Evolutionary conservation across 1,139 yeast species (phyloP).

Genomic region (Yamadazyma aaseri): DNA sequence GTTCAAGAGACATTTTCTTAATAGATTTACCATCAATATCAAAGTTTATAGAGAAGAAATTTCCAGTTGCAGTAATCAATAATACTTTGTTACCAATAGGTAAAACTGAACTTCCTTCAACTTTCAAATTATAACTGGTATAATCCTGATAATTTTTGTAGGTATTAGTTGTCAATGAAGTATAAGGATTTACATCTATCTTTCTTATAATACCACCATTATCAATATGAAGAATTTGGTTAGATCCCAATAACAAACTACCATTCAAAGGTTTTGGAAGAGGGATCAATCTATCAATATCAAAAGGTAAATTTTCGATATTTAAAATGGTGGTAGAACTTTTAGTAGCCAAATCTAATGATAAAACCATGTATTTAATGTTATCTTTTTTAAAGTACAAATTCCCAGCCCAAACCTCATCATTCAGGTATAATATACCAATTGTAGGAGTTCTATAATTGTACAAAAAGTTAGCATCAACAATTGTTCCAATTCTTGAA

Average conservation of each 20-base stretch:
- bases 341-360: slow-evolving; percentile 62
- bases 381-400: slow-evolving; percentile 63
- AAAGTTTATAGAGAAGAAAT: slow-evolving; percentile 50
- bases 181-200: slow-evolving; percentile 61
- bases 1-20: slow-evolving; percentile 34
- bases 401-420: slow-evolving; percentile 76
- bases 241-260: slow-evolving; percentile 68
- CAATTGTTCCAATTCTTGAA: slow-evolving; percentile 54
- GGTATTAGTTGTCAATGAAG: slow-evolving; percentile 49
- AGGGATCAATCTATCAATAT: slow-evolving; percentile 63
- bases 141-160: slow-evolving; percentile 52
- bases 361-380: slow-evolving; percentile 57
- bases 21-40: slow-evolving; percentile 49
- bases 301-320: slow-evolving; percentile 70
- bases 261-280: slow-evolving; percentile 71
- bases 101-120: slow-evolving; percentile 56
- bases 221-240: slow-evolving; percentile 77
- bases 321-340: slow-evolving; percentile 68
- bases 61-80: slow-evolving; percentile 53
- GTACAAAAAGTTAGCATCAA: slow-evolving; percentile 66
- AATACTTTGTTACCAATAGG: slow-evolving; percentile 54
- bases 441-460: slow-evolving; percentile 80
- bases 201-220: slow-evolving; percentile 75
- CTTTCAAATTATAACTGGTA: slow-evolving; percentile 47
- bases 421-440: slow-evolving; percentile 65